Evolutionary conservation across 208 protist species (phyloP).

Genomic region (Leishmania amazonensis): DNA sequence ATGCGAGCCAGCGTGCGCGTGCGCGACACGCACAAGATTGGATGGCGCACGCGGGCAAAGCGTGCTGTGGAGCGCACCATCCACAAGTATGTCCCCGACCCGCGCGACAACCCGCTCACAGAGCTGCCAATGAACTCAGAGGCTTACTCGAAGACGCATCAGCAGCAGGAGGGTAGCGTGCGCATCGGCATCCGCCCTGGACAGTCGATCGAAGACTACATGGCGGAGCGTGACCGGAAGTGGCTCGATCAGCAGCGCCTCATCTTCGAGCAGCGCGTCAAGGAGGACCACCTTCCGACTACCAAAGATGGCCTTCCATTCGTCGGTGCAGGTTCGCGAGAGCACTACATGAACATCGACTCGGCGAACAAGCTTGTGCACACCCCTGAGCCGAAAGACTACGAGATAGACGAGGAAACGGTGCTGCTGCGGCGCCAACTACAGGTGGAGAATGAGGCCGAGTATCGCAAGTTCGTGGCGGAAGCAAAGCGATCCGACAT

Average conservation of each 20-base stretch:
- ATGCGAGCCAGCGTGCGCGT: conserved; percentile 13
- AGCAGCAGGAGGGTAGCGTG: conserved; percentile 79
- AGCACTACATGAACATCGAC: conserved; percentile 75
- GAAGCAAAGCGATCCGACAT: conserved; percentile 79
- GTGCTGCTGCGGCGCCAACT: conserved; percentile 79
- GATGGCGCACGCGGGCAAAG: conserved; percentile 65
- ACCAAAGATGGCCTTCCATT: conserved; percentile 80
- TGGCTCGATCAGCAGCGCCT: conserved; percentile 68
- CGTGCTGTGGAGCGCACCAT: conserved; percentile 59
- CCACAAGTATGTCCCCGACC: conserved; percentile 79
- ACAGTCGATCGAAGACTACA: conserved; percentile 88
- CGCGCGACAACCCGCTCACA: conserved; percentile 80
- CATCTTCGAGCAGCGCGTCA: conserved; percentile 34
- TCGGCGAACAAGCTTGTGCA: conserved; percentile 63
- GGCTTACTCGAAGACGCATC: conserved; percentile 60
- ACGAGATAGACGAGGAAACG: conserved; percentile 86
- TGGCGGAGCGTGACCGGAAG: conserved; percentile 76
- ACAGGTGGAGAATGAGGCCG: conserved; percentile 86
- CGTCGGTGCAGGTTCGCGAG: conserved; percentile 50
- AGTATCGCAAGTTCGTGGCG: conserved; percentile 87
- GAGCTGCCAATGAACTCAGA: conserved; percentile 75
- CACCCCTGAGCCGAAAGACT: conserved; percentile 59
- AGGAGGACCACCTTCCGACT: conserved; percentile 50
- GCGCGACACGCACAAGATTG: conserved; percentile 24
- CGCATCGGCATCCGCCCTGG: conserved; percentile 82